These are phyloP conservation scores for Termitomyces heimii DNA, from an alignment of 768 basidiomycete species.

Conservation along the genomic window DNA sequence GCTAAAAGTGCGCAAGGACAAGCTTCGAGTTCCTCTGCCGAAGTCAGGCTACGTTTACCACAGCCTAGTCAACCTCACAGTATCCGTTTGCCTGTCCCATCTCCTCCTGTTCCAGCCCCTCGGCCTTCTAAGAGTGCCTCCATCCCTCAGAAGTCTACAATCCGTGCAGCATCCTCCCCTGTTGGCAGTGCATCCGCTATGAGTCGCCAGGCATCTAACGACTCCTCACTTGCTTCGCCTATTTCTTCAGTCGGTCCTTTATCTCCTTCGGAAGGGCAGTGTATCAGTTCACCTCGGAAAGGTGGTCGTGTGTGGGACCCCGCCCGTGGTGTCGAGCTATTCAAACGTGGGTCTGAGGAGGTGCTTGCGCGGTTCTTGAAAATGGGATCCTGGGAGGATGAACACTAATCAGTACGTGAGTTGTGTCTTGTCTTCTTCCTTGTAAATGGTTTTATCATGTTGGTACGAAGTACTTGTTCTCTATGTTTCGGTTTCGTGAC, in stretches of 20 bases:
- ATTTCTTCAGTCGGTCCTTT: constrained; percentile 49
- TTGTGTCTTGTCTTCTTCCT: neutral
- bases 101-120: constrained; percentile 5
- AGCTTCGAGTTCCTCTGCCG: constrained; percentile 11
- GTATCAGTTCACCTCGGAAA: constrained; percentile 31
- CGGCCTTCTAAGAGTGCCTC: constrained; percentile 15
- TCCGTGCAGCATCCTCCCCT: constrained; percentile 9
- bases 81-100: constrained; percentile 1
- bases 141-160: constrained; percentile 10
- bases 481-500: neutral
- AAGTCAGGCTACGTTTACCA: constrained; percentile 1
- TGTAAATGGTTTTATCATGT: neutral
- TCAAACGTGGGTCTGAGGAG: constrained; percentile 85
- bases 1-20: constrained; percentile 7
- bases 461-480: neutral
- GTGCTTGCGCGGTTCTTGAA: constrained; percentile 79
- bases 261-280: constrained; percentile 39
- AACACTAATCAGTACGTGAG: constrained; percentile 14
- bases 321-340: constrained; percentile 75
- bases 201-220: constrained; percentile 41
- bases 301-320: constrained; percentile 80
- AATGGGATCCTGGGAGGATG: constrained; percentile 69
- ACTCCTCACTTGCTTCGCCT: constrained; percentile 44
- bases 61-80: constrained; percentile 6
- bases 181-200: constrained; percentile 11